Evolutionary conservation across 2,329 filamentous ascomycete species (phyloP).

Genomic region (Aspergillus costaricaensis): DNA sequence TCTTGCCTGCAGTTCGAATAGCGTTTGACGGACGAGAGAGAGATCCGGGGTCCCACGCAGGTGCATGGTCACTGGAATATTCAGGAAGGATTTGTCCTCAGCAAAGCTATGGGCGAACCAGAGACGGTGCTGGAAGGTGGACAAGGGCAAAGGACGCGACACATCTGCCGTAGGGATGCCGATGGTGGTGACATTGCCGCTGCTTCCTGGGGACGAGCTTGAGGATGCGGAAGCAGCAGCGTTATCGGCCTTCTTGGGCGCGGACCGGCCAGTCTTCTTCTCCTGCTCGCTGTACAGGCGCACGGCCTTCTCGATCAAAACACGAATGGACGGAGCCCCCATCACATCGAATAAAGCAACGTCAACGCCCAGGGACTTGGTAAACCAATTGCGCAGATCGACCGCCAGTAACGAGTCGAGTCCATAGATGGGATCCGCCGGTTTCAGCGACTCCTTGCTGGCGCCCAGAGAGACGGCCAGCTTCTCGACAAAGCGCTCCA

Average conservation of each 20-base stretch:
- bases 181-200: not conserved
- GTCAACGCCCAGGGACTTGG: not conserved
- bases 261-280: not conserved
- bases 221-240: not conserved
- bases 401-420: slow-evolving; percentile 6
- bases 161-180: not conserved
- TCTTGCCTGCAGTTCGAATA: not conserved
- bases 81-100: not conserved
- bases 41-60: not conserved
- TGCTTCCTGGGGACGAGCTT: not conserved
- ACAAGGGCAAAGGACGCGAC: not conserved
- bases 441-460: not conserved
- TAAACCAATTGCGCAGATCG: slow-evolving; percentile 9
- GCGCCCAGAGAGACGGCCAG: not conserved
- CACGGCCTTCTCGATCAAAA: not conserved
- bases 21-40: not conserved
- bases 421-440: slow-evolving; percentile 3
- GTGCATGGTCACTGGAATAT: not conserved
- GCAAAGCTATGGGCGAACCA: slow-evolving; percentile 7
- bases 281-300: not conserved
- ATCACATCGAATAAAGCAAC: slow-evolving; percentile 9
- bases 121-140: slow-evolving; percentile 3
- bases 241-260: not conserved
- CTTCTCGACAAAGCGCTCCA: not conserved
- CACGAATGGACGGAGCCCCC: not conserved